These are phyloP conservation scores for Strigomonas galati DNA, from an alignment of 208 protist species.

Conservation along the genomic window DNA sequence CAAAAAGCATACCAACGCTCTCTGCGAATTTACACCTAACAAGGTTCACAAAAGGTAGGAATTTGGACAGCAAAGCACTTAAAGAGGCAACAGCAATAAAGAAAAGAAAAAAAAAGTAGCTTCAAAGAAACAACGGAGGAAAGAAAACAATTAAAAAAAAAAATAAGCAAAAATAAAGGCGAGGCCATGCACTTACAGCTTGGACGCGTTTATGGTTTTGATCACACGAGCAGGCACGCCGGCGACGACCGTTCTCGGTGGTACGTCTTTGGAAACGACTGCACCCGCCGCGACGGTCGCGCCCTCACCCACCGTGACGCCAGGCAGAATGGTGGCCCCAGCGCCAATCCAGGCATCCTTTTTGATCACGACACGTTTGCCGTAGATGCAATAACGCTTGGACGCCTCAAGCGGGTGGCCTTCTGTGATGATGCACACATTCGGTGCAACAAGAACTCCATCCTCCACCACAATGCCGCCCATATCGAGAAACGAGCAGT, in stretches of 20 bases:
- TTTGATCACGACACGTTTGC: slow-evolving; percentile 42
- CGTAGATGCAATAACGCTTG: slow-evolving; percentile 26
- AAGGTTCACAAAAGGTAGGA: neutral
- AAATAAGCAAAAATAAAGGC: neutral
- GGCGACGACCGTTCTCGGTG: slow-evolving; percentile 59
- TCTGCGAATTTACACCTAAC: neutral
- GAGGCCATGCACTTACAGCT: neutral
- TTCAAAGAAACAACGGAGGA: no score
- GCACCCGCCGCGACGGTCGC: slow-evolving; percentile 62
- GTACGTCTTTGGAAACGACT: slow-evolving; percentile 82
- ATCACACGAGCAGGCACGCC: slow-evolving; percentile 71
- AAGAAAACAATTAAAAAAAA: no score
- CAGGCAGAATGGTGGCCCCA: slow-evolving; percentile 46
- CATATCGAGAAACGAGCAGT: slow-evolving; percentile 68
- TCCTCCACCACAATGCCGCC: slow-evolving; percentile 58
- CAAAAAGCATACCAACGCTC: neutral
- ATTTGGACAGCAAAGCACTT: neutral
- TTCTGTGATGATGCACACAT: slow-evolving; percentile 64
- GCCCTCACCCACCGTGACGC: slow-evolving; percentile 76
- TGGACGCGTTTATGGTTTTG: slow-evolving; percentile 12
- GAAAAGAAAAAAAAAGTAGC: no score
- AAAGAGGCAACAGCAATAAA: neutral
- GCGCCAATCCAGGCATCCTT: slow-evolving; percentile 63
- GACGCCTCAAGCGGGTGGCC: slow-evolving; percentile 58
- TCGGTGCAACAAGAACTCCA: slow-evolving; percentile 46